These are phyloP conservation scores for Claviceps maximensis DNA, from an alignment of 2,329 filamentous ascomycete species.

Conservation along the genomic window DNA sequence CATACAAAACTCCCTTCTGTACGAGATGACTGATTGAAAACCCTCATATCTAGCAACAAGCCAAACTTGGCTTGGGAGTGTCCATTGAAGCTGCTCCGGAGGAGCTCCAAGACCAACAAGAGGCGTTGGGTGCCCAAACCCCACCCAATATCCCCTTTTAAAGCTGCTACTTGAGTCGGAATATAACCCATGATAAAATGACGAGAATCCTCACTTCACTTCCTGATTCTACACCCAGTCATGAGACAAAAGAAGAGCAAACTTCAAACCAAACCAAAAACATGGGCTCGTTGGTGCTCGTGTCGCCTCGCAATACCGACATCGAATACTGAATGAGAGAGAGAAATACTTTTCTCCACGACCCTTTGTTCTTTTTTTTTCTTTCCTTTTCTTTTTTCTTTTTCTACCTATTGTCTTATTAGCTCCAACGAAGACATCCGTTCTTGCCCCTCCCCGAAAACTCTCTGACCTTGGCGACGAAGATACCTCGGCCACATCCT, in stretches of 20 bases:
- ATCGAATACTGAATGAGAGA: not conserved
- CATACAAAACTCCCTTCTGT: constrained; percentile 10
- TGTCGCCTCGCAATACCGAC: not conserved
- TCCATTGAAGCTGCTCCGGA: constrained; percentile 78
- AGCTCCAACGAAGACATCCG: not conserved
- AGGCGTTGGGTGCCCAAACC: constrained; percentile 38
- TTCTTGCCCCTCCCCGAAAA: not conserved
- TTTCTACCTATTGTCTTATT: not conserved
- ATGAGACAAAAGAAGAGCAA: constrained; percentile 11
- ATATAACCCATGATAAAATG: constrained; percentile 2
- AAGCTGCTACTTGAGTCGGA: not conserved
- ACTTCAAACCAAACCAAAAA: not conserved
- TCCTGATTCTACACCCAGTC: constrained; percentile 10
- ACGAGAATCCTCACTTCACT: constrained; percentile 9
- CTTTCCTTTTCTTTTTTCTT: not conserved
- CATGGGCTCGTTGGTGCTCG: not conserved
- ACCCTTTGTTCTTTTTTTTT: not conserved
- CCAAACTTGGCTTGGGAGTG: constrained; percentile 88
- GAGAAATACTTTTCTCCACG: not conserved
- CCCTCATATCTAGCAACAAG: constrained; percentile 54
- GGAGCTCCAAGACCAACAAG: constrained; percentile 77
- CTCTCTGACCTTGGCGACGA: not conserved
- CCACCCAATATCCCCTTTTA: constrained; percentile 54
- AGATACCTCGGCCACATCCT: not conserved
- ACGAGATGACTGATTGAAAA: not conserved